Evolutionary conservation across 805 yeast species (phyloP), one percentile per base, ranked within the genome.

Genomic region (Teunomyces kruisii): DNA sequence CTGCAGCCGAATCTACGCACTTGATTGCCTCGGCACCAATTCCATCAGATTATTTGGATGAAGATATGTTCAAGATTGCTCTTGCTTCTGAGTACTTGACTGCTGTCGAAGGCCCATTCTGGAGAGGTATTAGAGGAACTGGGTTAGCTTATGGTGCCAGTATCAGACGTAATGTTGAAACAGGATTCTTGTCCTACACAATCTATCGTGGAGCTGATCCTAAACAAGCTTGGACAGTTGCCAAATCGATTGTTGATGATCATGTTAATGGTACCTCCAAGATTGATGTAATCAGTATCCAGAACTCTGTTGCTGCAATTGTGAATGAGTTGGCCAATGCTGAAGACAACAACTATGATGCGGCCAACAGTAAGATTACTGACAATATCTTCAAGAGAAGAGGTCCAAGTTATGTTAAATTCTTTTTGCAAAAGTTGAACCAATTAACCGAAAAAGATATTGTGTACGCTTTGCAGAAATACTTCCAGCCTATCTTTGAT

Each of bases 41-140:
- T 10, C 88, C 92, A 1, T 68, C 75, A 1, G 62, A 67, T 43
- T 73, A 70, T 49, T 49, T 62, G 32, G 54, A 67, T 41, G 68
- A 65, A 14, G 96, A 91, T 54, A 71, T 83, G 26, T 82, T 86
- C 42, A 84, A 83, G 19, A 73, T 92, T 32, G 76, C 84, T 0
- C 74, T 91, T 22, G 88, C 90, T 6, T 76, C 85, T 6, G 90
- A 86, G 44, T 86, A 83, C 55, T 70, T 94, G 45, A 86, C 84
- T 52, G 86, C 89, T 30, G 89, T 88, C 14, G 99, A 94, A 63
- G 99, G 99, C 2, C 99, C 98, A 29, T 84, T 92, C 51, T 92
- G 98, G 97, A 79, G 88, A 56, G 96, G 95, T 45, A 87, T 94
- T 28, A 80, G 99, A 66, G 99, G 99, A 32, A 78, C 90, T 1